Conservation (phyloP, 768 basidiomycete species). For the Mycena floridula region DNA sequence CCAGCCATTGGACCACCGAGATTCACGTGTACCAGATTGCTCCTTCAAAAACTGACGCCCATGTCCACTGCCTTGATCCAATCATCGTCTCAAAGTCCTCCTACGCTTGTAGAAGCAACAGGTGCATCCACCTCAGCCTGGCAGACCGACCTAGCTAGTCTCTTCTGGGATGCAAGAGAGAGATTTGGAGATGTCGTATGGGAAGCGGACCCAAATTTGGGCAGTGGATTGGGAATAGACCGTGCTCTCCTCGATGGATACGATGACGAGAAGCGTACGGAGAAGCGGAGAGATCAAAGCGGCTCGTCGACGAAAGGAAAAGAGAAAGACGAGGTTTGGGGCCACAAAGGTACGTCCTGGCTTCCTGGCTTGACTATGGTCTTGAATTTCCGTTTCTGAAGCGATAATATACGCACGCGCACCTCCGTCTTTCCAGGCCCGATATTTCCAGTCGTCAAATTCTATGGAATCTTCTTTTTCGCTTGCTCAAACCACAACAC, state of each 20-base stretch:
- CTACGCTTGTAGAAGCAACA: constrained; percentile 59
- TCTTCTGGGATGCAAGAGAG: constrained; percentile 83
- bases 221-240: too few species aligned
- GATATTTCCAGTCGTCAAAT: constrained; percentile 52
- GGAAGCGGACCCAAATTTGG: constrained; percentile 48
- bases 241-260: constrained; percentile 37
- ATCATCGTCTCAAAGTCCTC: too few species aligned
- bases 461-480: not conserved
- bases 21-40: too few species aligned
- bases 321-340: constrained; percentile 68
- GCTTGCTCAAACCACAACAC: constrained; percentile 23
- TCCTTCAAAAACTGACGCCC: too few species aligned
- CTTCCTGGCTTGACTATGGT: not conserved
- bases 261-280: too few species aligned
- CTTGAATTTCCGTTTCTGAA: constrained; percentile 19
- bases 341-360: constrained; percentile 77
- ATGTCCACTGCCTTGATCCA: too few species aligned
- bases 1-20: too few species aligned
- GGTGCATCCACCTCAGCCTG: constrained; percentile 64
- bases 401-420: constrained; percentile 95
- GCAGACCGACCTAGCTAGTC: constrained; percentile 71
- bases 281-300: too few species aligned
- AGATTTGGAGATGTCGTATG: constrained; percentile 97
- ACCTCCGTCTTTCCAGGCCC: constrained; percentile 83
- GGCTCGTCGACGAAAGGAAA: too few species aligned